These are phyloP conservation scores for Strombidium stylifer DNA, from an alignment of 73 alveolate genomes.

Conservation along the genomic window DNA sequence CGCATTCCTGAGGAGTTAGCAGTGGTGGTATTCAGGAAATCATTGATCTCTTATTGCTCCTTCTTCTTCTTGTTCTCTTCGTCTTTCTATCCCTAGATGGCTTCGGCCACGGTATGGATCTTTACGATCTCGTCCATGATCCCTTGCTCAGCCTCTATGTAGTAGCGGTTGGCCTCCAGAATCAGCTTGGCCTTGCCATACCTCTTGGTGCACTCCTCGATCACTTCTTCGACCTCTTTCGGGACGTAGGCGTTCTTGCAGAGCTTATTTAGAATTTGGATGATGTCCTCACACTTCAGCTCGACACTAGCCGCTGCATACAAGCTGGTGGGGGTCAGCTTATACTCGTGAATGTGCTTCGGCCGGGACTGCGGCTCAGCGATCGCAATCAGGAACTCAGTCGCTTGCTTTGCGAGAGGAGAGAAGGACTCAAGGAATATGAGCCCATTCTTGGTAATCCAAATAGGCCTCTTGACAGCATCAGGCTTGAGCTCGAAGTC, in stretches of 20 bases:
- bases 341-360: conserved; percentile 91
- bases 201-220: conserved; percentile 74
- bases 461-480: conserved; percentile 65
- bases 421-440: conserved; percentile 81
- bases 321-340: conserved; percentile 71
- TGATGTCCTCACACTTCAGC: conserved; percentile 78
- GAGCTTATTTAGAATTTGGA: conserved; percentile 65
- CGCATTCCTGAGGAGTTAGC: too few species aligned
- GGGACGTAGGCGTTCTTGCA: conserved; percentile 73
- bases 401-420: conserved; percentile 75
- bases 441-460: conserved; percentile 62
- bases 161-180: conserved; percentile 76
- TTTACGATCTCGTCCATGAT: conserved; percentile 37
- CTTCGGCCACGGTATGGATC: conserved; percentile 5
- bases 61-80: not conserved
- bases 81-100: not conserved
- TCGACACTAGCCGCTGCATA: conserved; percentile 94
- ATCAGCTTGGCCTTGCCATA: conserved; percentile 89
- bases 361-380: conserved; percentile 97
- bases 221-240: conserved; percentile 55
- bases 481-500: conserved; percentile 50
- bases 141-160: conserved; percentile 60
- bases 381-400: conserved; percentile 96
- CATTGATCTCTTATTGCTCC: too few species aligned
- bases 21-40: too few species aligned